Evolutionary conservation across 2,329 filamentous ascomycete genomes (phyloP), one percentile per base, ranked within the genome.

Genomic region (Ustulina deusta): DNA sequence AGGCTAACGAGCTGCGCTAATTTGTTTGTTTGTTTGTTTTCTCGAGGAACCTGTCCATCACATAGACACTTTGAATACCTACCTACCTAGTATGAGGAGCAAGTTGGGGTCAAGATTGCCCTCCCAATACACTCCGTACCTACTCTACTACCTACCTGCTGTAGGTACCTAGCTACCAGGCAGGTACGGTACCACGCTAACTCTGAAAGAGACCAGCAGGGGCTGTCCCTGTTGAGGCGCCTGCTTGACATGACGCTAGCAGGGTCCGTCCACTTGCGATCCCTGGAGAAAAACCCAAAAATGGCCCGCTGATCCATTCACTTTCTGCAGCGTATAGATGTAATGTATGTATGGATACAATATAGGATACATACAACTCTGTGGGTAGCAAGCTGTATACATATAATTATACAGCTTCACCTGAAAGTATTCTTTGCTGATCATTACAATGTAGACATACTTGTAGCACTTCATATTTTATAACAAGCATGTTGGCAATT

Each of bases 211-310:
- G 54, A 38, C 36, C 34, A n/a, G 51, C 58, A 61, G 51, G 55
- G 63, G 56, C 55, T 42, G 49, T 62, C 64, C 64, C 48, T 51
- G 64, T 62, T 49, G 52, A 67, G 61, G 63, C 59, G 63, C 65
- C 67, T 73, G 68, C 68, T 72, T 63, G 71, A 73, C 71, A 73
- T 72, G 62, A 62, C 66, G 59, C 69, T 72, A 73, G 62, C 59
- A 65, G 54, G 70, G 71, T 38, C 56, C 22, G 10, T 25, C 54
- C 54, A 57, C 63, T 67, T 69, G 22, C 36, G 44, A 71, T 69
- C 72, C 70, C 66, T 70, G 70, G 66, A 65, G 56, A 63, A 54
- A 68, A 65, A 61, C 66, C 66, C 63, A 69, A 61, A 68, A 67
- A 61, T 67, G 59, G 67, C 67, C 63, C 46, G 48, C 63, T 63